Evolutionary conservation across 768 basidiomycete species (phyloP), one percentile per base, ranked within the genome.

Genomic region (Serendipita sp.): DNA sequence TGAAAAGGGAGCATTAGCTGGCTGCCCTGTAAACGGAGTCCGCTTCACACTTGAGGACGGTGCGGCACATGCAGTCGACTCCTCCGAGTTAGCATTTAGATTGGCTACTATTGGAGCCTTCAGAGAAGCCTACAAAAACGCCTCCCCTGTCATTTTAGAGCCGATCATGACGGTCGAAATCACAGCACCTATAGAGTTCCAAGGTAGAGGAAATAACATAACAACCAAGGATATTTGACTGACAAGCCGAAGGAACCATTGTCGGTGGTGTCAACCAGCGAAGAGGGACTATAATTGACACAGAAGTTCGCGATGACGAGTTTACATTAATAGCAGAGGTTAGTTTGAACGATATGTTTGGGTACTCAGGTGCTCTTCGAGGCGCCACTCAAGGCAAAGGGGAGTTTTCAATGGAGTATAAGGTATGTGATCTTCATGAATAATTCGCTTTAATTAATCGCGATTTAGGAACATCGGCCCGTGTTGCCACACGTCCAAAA

Each of bases 111-210:
- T 95, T 44, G 88, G 91, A 63, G 94, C 93, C 0, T 94, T 97
- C 81, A 83, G 89, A 63, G 95, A 98, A 70, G 84, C 86, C 3
- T 98, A 88, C 78, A 77, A 78, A 67, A 80, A 80, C 67, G 85
- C 90, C 50, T 78, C 77, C 62, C 85, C 91, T 0, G 85, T 91
- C 62, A 86, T 99, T 64, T 76, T 99, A 44, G 95, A 99, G 72
- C 95, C 95, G n/a, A 87, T 98, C 75, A 99, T 99, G 95, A 89
- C 83, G 15, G 95, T 99, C 43, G 95, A 99, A 70, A 91, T 98
- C 31, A 86, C 97, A 44, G 94, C 95, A 0, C 96, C 96, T 2
- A 79, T 83, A 11, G 96, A 99, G 72, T 99, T 98, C 81, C 96
- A 99, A 73, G 87, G 88, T 80, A 13, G 4, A 31, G 48, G 6